Evolutionary conservation across 73 alveolate genomes (phyloP).

Genomic region (Blepharisma stoltei): DNA sequence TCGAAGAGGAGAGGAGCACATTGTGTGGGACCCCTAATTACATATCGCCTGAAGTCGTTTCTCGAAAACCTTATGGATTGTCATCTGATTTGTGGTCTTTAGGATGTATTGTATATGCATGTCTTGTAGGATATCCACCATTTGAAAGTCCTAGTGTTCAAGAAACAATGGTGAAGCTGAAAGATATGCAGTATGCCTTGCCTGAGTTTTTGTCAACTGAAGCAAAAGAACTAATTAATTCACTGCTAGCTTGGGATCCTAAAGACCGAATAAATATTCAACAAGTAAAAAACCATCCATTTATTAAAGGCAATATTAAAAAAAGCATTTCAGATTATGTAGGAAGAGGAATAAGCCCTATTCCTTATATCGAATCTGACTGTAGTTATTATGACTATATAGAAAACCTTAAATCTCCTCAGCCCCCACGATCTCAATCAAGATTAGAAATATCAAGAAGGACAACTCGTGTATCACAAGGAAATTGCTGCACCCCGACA

Average conservation of each 20-base stretch:
- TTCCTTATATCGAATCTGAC: constrained; percentile 1
- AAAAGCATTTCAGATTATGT: neutral
- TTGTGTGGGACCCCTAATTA: constrained; percentile 94
- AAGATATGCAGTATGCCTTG: constrained; percentile 27
- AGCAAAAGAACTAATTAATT: constrained; percentile 51
- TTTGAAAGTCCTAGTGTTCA: constrained; percentile 49
- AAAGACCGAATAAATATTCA: constrained; percentile 55
- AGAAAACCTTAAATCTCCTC: constrained; percentile 13
- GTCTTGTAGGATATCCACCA: constrained; percentile 66
- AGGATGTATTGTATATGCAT: constrained; percentile 66
- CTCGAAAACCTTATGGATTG: constrained; percentile 77
- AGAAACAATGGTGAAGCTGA: constrained; percentile 42
- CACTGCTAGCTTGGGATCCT: constrained; percentile 46
- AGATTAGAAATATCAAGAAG: neutral
- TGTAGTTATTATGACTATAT: constrained; percentile 17
- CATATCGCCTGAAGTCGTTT: constrained; percentile 89
- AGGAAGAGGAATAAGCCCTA: constrained; percentile 28
- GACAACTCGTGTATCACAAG: too few relatives aligned
- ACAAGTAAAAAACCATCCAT: constrained; percentile 62
- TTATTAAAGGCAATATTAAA: constrained; percentile 31
- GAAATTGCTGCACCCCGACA: too few relatives aligned
- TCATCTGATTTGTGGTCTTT: constrained; percentile 89
- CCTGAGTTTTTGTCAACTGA: constrained; percentile 49
- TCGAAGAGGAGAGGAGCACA: constrained; percentile 65
- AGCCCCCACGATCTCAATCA: constrained; percentile 1